Evolutionary conservation across 176 grass and related monocot genomes (phyloP), one percentile per base, ranked within the genome.

Genomic region (Carex parvula): DNA sequence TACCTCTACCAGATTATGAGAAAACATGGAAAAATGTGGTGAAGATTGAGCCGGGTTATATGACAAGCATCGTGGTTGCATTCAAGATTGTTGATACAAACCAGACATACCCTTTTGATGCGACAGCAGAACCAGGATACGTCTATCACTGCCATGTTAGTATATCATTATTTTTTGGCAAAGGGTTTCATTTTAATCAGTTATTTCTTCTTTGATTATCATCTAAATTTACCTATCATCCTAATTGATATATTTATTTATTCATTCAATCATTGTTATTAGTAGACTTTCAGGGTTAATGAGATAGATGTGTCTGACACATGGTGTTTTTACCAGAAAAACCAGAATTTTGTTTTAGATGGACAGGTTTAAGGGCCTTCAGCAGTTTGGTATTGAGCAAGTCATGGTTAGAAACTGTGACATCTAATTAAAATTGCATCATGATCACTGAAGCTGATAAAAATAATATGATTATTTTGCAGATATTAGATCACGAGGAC

Each of bases 1-100:
- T 80, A 16, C 17, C 24, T 13, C 46, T 84, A 30, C 56, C 86
- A 33, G 70, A 59, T 1, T 50, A 88, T 57, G 81, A 88, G 81
- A 88, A 84, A 83, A 84, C 81, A 14, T 88, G 86, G 81, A 83
- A 88, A 74, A 88, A 88, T 74, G 24, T 84, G 39, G 86, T 88
- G 57, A 83, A 88, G 67, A 78, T 88, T 12, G 86, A 73, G 29
- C 86, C 80, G 1, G 67, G 86, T 17, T 88, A 57, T 53, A 84
- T 88, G 86, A 88, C 86, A n/a, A 79, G 37, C 22, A 74, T 84
- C 6, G 59, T 79, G n/a, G 80, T 79, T n/a, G 58, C 66, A 11
- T 88, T 88, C 60, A 88, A 76, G 39, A 53, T 84, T 46, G 70
- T 88, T 15, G 66, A 83, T 64, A 83, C 66, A 1, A 78, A 86